Evolutionary conservation across 345 rosid genomes (phyloP), one percentile per base, ranked within the genome.

Genomic region (Melastoma malabathricum): DNA sequence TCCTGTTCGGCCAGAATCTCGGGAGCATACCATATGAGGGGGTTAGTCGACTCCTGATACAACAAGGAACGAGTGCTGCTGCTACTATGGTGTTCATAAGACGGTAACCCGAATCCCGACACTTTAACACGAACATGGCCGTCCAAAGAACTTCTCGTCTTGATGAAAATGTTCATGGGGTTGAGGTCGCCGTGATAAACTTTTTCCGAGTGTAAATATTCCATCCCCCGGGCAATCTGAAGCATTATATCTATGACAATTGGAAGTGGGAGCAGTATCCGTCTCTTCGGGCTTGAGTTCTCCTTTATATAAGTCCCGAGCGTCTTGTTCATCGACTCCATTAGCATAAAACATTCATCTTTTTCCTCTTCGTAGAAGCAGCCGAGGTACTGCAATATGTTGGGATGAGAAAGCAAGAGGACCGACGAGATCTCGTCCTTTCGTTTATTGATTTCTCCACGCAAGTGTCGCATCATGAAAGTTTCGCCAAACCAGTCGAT

Each of bases 151-250:
- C 68, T 70, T 64, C 97, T 81, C 38, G 79, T 68, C 71, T 74
- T 87, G 58, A 87, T 65, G 60, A 80, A 72, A 51, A 92, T 62
- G 23, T 77, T 81, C 18, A 64, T 64, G 0, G 93, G 87, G 54
- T 79, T 87, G 66, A 92, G 63, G 41, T 87, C 81, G 20, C 98
- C 98, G 50, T 81, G 86, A 51, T 50, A 64, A 25, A 80, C 67
- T 55, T 78, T 72, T 17, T 56, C 62, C 0, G 88, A 75, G 44
- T 92, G 98, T 17, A 92, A 86, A 68, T 72, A 92, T 23, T 84
- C 97, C 95, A 87, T 81, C 10, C 97, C 95, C 70, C 98, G 69
- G 0, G 97, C 93, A 53, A 92, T 77, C 59, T 92, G 98, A 56
- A 82, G 76, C 89, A 92, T 74, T 7, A 87, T 66, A 62, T 92